Conservation (phyloP, 495 filamentous ascomycete genomes). For the Aspergillus sclerotiicarbonarius region DNA sequence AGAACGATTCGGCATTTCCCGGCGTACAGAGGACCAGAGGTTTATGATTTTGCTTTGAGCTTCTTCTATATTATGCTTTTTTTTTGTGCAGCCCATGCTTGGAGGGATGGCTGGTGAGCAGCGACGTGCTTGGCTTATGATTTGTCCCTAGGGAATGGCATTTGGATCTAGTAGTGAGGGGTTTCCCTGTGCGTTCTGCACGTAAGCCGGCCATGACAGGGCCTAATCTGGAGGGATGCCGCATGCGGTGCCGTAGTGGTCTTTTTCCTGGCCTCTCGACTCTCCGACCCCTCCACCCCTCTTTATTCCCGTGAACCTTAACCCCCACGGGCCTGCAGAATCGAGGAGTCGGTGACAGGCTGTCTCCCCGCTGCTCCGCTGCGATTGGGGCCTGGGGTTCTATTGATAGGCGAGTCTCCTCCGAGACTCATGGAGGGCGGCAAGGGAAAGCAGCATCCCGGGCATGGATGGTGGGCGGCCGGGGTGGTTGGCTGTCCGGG, state of each 20-base stretch:
- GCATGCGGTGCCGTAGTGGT: no score
- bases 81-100: background rate
- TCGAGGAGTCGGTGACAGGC: background rate
- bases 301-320: background rate
- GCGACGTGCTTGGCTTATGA: slow-evolving; percentile 2
- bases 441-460: background rate
- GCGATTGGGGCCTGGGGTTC: background rate
- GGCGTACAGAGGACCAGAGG: slow-evolving; percentile 23
- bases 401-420: background rate
- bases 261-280: no score
- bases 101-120: slow-evolving; percentile 1
- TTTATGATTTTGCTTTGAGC: slow-evolving; percentile 6
- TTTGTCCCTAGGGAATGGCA: background rate
- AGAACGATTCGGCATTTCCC: slow-evolving; percentile 24
- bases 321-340: background rate
- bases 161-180: background rate
- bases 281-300: background rate
- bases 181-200: background rate
- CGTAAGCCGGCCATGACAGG: background rate
- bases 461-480: background rate
- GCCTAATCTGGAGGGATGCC: background rate
- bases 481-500: background rate
- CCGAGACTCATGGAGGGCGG: background rate
- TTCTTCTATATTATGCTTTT: background rate
- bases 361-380: background rate